Base-by-base conservation (phyloP, 441 rosid species). In the Bocquillonia castaneifolia region DNA sequence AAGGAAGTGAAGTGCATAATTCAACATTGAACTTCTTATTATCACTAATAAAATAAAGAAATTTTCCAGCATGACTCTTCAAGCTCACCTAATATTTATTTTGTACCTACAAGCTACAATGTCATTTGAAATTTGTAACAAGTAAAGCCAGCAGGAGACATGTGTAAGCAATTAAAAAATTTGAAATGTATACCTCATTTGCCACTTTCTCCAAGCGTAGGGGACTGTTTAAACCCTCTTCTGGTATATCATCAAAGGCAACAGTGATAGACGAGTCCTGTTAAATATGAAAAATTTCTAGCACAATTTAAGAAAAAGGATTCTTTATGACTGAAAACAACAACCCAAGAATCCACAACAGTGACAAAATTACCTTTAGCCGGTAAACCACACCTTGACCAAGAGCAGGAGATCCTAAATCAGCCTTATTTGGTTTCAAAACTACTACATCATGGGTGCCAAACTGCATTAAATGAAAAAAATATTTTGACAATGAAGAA, bases 311-410 rank as follows among this genome's bases (percentile, higher is more conserved):
- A 53, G 58, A 32, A 22, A 60, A 40, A 36, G 26, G 67, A 52
- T 58, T 26, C 62, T 63, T 10, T 54, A 66, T 68, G 51, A 66
- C 13, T 55, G 36, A 28, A 64, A 63, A 60, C n/a, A 60, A 17
- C 66, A 69, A 52, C 31, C 63, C 44, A 54, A 29, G 18, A 17
- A 54, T 26, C 59, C 4, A 34, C 64, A 61, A 25, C 47, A 71
- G 57, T 70, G 57, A 57, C 54, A 67, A 29, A 66, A 72, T 69
- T 77, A 88, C 96, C 91, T 87, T 94, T 25, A 94, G 61, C 51
- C 94, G 83, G 70, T 94, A 92, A 64, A 94, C 98, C 10, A 94
- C 98, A 45, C 99, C 99, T 86, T 94, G 99, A 2, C 92, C 99
- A 45, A 94, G 87, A 66, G 94, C 82, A 82, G 96, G 87, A 37